phyloP scores from a whole-genome alignment of 306 rosid species.

The Comarum palustre region DNA sequence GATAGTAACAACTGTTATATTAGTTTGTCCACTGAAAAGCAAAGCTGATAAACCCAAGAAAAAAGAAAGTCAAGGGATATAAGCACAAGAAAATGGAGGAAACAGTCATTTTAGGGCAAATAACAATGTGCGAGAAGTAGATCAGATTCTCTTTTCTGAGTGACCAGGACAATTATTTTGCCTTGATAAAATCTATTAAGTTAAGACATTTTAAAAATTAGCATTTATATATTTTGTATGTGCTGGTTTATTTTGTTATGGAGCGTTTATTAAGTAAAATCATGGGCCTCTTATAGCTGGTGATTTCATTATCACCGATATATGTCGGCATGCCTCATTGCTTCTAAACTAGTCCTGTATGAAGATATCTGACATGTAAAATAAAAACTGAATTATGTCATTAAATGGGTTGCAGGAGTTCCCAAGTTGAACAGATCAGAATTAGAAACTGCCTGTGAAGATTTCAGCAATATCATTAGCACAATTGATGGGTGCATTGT shows the following conservation, averaged over 20 bases:
- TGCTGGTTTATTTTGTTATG: background rate
- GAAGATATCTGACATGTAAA: background rate
- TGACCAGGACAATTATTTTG: background rate
- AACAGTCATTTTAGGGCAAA: background rate
- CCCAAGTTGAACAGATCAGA: conserved; percentile 82
- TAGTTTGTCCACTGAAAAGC: background rate
- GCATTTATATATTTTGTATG: background rate
- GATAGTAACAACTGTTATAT: conserved; percentile 3
- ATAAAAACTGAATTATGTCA: conserved; percentile 11
- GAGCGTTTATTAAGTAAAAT: background rate
- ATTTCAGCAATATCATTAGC: conserved; percentile 79
- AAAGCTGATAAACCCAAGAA: background rate
- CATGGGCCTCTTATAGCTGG: background rate
- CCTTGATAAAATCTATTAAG: too few relatives aligned
- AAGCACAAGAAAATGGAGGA: background rate
- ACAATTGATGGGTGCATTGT: conserved; percentile 41
- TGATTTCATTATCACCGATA: background rate
- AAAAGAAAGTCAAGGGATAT: background rate
- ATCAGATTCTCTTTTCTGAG: background rate
- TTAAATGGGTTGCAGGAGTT: conserved; percentile 54
- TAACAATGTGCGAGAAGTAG: background rate
- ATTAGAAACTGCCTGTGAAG: conserved; percentile 88
- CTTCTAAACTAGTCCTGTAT: background rate
- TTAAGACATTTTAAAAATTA: too few relatives aligned
- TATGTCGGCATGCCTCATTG: background rate